Percentiles rank a stretch among this genome's conserved stretches.
Conservation (phyloP, 805 yeast genomes). For the Wickerhamomyces kurtzmanii region DNA sequence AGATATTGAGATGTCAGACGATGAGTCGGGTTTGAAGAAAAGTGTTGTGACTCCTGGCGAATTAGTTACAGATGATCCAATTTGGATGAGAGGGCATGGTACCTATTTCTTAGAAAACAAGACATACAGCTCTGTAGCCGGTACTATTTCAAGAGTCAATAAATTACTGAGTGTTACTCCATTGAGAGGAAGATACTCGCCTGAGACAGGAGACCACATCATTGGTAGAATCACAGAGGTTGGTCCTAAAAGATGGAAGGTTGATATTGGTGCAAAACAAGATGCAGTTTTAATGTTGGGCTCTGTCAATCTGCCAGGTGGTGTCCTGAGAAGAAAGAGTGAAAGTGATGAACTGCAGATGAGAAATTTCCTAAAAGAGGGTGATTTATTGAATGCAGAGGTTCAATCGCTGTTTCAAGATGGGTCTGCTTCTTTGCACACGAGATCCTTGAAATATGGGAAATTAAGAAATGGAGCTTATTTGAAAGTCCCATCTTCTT, state of each 20-base stretch:
- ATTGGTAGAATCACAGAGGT: slow-evolving; percentile 93
- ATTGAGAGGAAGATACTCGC: slow-evolving; percentile 76
- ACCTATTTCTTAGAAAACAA: slow-evolving; percentile 69
- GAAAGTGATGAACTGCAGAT: slow-evolving; percentile 95
- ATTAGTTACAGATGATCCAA: slow-evolving; percentile 86
- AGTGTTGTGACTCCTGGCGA: slow-evolving; percentile 90
- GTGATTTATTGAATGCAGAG: slow-evolving; percentile 92
- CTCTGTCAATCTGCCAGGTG: slow-evolving; percentile 95
- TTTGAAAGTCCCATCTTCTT: slow-evolving; percentile 69
- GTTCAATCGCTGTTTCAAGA: slow-evolving; percentile 84
- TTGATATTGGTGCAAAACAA: slow-evolving; percentile 91
- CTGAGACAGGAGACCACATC: slow-evolving; percentile 95
- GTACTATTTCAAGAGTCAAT: slow-evolving; percentile 79
- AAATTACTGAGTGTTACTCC: slow-evolving; percentile 80
- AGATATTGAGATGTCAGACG: slow-evolving; percentile 32
- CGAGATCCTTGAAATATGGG: slow-evolving; percentile 92
- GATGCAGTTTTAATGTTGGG: slow-evolving; percentile 91
- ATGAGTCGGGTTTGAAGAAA: slow-evolving; percentile 17
- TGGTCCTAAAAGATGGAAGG: slow-evolving; percentile 92
- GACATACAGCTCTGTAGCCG: slow-evolving; percentile 90
- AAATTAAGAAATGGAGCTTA: slow-evolving; percentile 88
- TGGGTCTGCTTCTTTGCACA: slow-evolving; percentile 90
- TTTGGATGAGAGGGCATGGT: slow-evolving; percentile 99
- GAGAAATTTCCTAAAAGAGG: slow-evolving; percentile 91
- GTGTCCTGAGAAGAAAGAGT: slow-evolving; percentile 84